Evolutionary conservation across 2,329 filamentous ascomycete genomes (phyloP), one percentile per base, ranked within the genome.

Genomic region (Madurella fahalii): DNA sequence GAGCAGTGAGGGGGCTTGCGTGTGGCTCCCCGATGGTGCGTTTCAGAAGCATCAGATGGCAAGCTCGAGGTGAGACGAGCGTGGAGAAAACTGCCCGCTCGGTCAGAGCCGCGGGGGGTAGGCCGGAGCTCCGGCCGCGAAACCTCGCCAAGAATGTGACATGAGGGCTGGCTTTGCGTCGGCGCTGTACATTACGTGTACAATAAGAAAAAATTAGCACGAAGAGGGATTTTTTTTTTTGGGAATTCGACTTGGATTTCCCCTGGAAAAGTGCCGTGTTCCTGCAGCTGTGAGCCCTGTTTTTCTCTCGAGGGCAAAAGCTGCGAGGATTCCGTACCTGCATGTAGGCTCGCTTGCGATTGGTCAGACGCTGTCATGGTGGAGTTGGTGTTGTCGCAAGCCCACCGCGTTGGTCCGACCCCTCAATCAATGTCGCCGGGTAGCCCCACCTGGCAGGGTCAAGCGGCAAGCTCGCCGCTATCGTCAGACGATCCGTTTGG

Each of bases 241-340:
- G 25, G 25, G 25, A 7, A 25, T 25, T 25, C 7, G 25, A 7
- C 25, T 25, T 25, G 25, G 25, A 25, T 25, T 25, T 4, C 25
- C 25, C 25, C 25, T 25, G 25, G 25, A 50, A 52, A 54, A 49
- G n/a, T 52, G 57, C 53, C 53, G 46, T 51, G 54, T 55, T 53
- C 58, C 55, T 58, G 52, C 58, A 58, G 50, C n/a, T n/a, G 17
- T 30, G 40, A 20, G 53, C 39, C 45, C 32, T 43, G 17, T 46
- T 58, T 47, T 46, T 47, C 12, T 40, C 32, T 41, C 39, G 7
- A 31, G 31, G 8, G 30, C 12, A 15, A 12, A 15, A 44, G 45
- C 4, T 48, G 46, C 40, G 49, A 34, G 49, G 16, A 39, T 39
- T 41, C 41, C 47, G 58, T 61, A 53, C 58, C 58, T 61, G 58